Evolutionary conservation across 2,329 filamentous ascomycete species (phyloP).

Genomic region (Geosmithia putterillii): DNA sequence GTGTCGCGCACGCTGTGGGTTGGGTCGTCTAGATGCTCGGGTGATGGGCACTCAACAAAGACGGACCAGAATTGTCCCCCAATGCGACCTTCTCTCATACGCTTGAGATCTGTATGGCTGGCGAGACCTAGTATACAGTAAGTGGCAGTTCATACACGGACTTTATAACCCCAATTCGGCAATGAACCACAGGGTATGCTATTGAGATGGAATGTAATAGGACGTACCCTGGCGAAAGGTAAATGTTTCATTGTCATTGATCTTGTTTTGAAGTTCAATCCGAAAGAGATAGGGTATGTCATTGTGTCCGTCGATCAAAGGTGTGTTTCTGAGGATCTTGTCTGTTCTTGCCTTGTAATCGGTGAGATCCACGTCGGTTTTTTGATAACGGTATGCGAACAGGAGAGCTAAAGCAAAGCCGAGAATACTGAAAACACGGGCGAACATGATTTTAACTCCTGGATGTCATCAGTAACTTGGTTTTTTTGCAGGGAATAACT

Average conservation of each 20-base stretch:
- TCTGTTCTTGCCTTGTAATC: conserved; percentile 2
- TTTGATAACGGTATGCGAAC: not conserved
- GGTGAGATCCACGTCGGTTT: not conserved
- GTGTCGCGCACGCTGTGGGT: conserved; percentile 6
- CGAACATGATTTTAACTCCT: not conserved
- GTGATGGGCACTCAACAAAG: conserved; percentile 6
- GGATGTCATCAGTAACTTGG: too few relatives aligned
- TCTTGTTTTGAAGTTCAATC: conserved; percentile 6
- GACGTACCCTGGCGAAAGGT: conserved; percentile 1
- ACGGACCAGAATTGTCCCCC: conserved; percentile 8
- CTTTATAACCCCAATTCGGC: not conserved
- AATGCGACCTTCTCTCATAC: conserved; percentile 6
- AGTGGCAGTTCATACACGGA: not conserved
- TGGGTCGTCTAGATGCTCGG: conserved; percentile 1
- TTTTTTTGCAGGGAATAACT: too few relatives aligned
- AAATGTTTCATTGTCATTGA: conserved; percentile 3
- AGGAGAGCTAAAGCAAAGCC: not conserved
- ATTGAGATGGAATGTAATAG: not conserved
- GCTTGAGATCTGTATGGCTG: conserved; percentile 6
- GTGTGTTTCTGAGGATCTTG: conserved; percentile 2
- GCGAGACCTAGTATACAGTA: not conserved
- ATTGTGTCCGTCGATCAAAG: conserved; percentile 8
- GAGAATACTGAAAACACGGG: not conserved
- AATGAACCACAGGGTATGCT: too few relatives aligned
- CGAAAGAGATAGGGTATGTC: conserved; percentile 6